A percentile compares a stretch with the other conserved stretches of the same genome.
Evolutionary conservation across 2,329 filamentous ascomycete genomes (phyloP).

Genomic region (Cladosporium sp.): DNA sequence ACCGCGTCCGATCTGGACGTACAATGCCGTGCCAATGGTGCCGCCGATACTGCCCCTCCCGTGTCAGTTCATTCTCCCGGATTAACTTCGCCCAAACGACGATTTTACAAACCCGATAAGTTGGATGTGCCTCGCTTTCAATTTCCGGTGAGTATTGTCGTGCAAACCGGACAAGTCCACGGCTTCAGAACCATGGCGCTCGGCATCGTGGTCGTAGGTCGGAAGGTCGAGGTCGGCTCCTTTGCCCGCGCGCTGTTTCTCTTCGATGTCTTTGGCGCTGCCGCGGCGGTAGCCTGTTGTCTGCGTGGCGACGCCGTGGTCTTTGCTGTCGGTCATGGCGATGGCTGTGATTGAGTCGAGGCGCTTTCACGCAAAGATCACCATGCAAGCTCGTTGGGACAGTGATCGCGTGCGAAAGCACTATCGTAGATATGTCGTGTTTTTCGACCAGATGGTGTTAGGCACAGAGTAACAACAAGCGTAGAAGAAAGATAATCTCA

Average conservation of each 20-base stretch:
- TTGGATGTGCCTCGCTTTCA: conserved; percentile 49
- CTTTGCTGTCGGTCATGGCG: conserved; percentile 13
- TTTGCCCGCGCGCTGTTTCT: conserved; percentile 14
- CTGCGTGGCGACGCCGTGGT: conserved; percentile 15
- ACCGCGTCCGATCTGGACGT: conserved; percentile 49
- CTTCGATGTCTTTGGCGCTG: conserved; percentile 12
- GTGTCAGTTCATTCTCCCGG: background rate
- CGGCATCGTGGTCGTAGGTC: conserved; percentile 22
- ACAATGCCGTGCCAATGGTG: conserved; percentile 51
- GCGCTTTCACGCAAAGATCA: background rate
- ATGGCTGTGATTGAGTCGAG: background rate
- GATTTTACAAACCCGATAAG: conserved; percentile 40
- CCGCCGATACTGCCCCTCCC: conserved; percentile 37
- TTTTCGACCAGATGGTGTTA: background rate
- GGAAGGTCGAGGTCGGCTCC: conserved; percentile 10
- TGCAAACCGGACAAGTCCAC: conserved; percentile 26
- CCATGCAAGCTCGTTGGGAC: background rate
- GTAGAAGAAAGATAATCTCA: background rate
- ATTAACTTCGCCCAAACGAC: background rate
- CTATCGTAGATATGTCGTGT: background rate
- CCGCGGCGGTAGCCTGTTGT: conserved; percentile 11
- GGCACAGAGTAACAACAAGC: background rate
- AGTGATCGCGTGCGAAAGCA: background rate
- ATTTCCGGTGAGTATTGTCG: conserved; percentile 44
- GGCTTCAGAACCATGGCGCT: conserved; percentile 26